Evolutionary conservation across 23 red algal genomes (phyloP).

Genomic region (Agarophyton chilense): DNA sequence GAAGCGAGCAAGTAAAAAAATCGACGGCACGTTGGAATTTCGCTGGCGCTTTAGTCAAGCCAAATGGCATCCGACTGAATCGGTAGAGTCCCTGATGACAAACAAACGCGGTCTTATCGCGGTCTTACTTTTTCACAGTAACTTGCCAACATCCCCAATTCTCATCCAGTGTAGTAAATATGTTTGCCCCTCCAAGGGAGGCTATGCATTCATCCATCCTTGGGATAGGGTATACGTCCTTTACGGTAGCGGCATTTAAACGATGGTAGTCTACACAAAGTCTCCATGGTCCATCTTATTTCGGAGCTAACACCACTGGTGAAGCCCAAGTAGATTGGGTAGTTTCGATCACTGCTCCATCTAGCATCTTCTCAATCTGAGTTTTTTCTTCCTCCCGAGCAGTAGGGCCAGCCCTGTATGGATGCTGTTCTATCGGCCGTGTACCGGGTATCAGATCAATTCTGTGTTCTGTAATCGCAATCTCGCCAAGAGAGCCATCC

Average conservation of each 20-base stretch:
- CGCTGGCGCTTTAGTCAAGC: slow-evolving; percentile 44
- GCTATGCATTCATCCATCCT: background rate
- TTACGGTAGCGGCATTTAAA: background rate
- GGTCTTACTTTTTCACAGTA: too few relatives aligned
- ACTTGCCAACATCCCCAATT: too few relatives aligned
- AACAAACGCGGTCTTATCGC: slow-evolving; percentile 15
- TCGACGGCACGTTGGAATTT: slow-evolving; percentile 66
- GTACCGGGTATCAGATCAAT: background rate
- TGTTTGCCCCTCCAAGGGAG: too few relatives aligned
- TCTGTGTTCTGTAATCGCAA: background rate
- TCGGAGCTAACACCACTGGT: background rate
- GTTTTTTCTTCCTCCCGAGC: background rate
- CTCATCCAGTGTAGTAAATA: too few relatives aligned
- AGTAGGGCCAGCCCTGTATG: background rate
- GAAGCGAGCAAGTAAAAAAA: slow-evolving; percentile 31
- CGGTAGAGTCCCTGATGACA: slow-evolving; percentile 3
- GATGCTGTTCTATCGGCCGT: background rate
- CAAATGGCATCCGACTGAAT: slow-evolving; percentile 45
- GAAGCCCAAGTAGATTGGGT: background rate
- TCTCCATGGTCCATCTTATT: background rate
- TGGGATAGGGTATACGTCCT: background rate
- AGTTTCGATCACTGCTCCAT: background rate
- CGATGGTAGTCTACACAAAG: background rate
- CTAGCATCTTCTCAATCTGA: background rate
- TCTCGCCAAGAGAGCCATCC: background rate